Base-by-base conservation (phyloP, 495 filamentous ascomycete genomes). In the Xylaria castorea region DNA sequence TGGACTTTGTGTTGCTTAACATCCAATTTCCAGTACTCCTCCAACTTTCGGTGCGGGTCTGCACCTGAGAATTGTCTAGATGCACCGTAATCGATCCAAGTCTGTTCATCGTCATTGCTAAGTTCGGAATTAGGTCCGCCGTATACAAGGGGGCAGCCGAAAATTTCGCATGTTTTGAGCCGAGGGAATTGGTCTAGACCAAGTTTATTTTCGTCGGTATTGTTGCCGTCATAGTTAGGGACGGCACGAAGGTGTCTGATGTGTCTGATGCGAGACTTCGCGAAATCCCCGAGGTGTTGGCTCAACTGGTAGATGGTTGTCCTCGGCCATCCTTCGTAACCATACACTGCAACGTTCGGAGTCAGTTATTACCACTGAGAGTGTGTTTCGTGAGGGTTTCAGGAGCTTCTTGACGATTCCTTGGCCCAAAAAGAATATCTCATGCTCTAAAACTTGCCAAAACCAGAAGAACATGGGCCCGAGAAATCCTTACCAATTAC, bases 231-330 rank as follows among this genome's bases (percentile, higher is more conserved):
- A 2, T 0, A 57, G 12, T 12, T 7, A 18, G 1, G 2, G 32
- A 2, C 18, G 0, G 30, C 57, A 55, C 51, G 25, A 55, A 55
- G 1, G 32, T 5, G n/a, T 9, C 57, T 16, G 32, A 60, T 20
- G 32, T 60, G 57, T 36, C 57, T 60, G 30, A 60, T 34, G 30
- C 57, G 57, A 22, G 57, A 60, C 16, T 36, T 60, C n/a, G 27
- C 57, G 30, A 60, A 60, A 16, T 18, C 7, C 8, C 30, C 18
- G 57, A 60, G 57, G 27, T 60, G 6, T 9, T 20, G 32, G 32
- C 57, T 36, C 30, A 60, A 18, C 16, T 36, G 1, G 57, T 22
- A 34, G 32, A 60, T 8, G 27, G 32, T 60, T 32, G 30, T 32
- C 27, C 11, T 27, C 6, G 27, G 27, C 12, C 27, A 58, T 32